Percentiles rank a stretch among this genome's conserved stretches.
These are phyloP conservation scores for Pseudocercospora pini-densiflorae DNA, from an alignment of 2,329 filamentous ascomycete species.

Conservation along the genomic window DNA sequence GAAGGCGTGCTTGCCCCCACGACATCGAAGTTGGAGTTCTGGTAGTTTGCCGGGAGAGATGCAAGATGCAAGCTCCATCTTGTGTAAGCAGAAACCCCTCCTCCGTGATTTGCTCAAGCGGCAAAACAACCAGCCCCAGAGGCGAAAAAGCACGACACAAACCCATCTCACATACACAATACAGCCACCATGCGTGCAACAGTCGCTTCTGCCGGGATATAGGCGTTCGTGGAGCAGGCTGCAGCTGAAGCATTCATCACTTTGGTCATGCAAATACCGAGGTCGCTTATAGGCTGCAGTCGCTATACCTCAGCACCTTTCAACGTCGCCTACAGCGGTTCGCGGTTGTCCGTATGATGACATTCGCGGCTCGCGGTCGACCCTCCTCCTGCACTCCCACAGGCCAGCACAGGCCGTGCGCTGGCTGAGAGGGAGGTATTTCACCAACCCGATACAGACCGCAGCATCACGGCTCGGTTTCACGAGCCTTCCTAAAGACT, in stretches of 20 bases:
- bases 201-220: not conserved
- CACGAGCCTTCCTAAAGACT: not conserved
- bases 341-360: not conserved
- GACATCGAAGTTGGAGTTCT: not conserved
- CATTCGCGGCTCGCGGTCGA: not conserved
- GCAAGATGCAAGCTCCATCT: no score
- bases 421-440: not conserved
- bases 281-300: slow-evolving; percentile 14
- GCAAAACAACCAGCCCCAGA: not conserved
- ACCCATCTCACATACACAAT: not conserved
- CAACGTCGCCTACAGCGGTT: not conserved
- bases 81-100: not conserved
- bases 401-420: slow-evolving; percentile 4
- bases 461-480: not conserved
- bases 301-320: slow-evolving; percentile 3
- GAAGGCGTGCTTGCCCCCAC: not conserved
- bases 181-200: slow-evolving; percentile 2
- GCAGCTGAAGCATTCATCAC: slow-evolving; percentile 2
- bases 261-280: slow-evolving; percentile 8
- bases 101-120: not conserved
- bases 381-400: slow-evolving; percentile 2
- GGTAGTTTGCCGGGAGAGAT: no score
- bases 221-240: not conserved
- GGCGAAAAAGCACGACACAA: slow-evolving; percentile 6
- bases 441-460: not conserved